Percentiles rank a stretch among this genome's conserved stretches.
phyloP scores from a whole-genome alignment of 73 alveolate species.

The Paramecium biaurelia region DNA sequence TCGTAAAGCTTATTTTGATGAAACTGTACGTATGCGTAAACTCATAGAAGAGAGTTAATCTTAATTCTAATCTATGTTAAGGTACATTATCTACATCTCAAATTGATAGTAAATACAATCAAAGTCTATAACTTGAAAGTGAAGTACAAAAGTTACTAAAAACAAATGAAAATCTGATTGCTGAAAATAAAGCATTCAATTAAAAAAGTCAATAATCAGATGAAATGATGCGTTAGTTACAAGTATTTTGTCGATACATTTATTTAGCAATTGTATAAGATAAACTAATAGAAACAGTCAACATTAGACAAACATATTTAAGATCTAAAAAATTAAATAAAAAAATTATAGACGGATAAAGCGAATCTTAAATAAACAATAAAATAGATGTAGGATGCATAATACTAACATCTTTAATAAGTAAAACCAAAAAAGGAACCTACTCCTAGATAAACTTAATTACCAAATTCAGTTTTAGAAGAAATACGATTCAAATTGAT shows the following conservation, averaged over 20 bases:
- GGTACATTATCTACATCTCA: background rate
- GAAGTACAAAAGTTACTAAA: conserved; percentile 11
- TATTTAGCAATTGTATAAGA: background rate
- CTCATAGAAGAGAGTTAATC: background rate
- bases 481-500: conserved; percentile 7
- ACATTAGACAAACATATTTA: background rate
- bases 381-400: background rate
- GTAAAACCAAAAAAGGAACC: background rate
- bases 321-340: background rate
- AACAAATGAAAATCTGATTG: conserved; percentile 7
- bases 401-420: background rate
- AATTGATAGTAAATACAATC: background rate
- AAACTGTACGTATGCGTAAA: conserved; percentile 26
- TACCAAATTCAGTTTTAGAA: background rate
- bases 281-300: background rate
- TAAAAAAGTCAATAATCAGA: background rate
- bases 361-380: background rate
- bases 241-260: conserved; percentile 19
- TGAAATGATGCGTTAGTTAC: background rate
- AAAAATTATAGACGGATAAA: background rate
- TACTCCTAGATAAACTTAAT: background rate
- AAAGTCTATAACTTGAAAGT: background rate
- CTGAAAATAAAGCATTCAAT: background rate
- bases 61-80: background rate
- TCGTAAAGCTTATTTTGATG: conserved; percentile 18